A percentile compares a stretch with the other conserved stretches of the same genome.
phyloP scores from a whole-genome alignment of 148 eudicot species.

The Limonium bicolor region DNA sequence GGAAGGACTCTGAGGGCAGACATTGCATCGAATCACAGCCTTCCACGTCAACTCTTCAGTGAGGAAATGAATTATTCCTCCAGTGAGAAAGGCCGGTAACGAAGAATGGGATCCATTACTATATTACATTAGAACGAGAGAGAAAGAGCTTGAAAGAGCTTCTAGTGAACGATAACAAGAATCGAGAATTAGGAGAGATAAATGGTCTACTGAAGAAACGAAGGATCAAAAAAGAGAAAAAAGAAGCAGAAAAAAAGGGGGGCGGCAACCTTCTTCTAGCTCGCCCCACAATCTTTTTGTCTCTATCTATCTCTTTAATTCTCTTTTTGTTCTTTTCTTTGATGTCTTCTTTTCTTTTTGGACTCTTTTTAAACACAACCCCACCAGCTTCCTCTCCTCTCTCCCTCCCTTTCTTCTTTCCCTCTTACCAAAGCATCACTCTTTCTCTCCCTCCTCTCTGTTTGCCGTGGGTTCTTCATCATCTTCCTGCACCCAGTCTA shows the following conservation, averaged over 20 bases:
- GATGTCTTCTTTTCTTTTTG: slow-evolving; percentile 1
- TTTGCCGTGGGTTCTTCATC: no score
- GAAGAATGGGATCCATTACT: not conserved
- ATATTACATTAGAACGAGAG: not conserved
- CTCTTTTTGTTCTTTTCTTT: not conserved
- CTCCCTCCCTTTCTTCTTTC: not conserved
- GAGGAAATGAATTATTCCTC: not conserved
- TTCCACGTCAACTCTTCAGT: slow-evolving; percentile 3
- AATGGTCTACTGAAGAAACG: not conserved
- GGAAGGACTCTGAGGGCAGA: not conserved
- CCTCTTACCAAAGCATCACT: not conserved
- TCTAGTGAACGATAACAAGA: slow-evolving; percentile 17
- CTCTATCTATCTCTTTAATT: slow-evolving; percentile 3
- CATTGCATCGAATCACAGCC: slow-evolving; percentile 1
- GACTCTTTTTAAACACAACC: slow-evolving; percentile 4
- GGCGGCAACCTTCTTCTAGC: slow-evolving; percentile 2
- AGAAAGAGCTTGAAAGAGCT: slow-evolving; percentile 5
- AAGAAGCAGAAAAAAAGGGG: not conserved
- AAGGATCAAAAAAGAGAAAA: slow-evolving; percentile 7
- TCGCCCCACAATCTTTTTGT: slow-evolving; percentile 2
- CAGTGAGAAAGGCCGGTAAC: not conserved
- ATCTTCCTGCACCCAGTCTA: no score
- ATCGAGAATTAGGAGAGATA: slow-evolving; percentile 14
- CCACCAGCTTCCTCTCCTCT: not conserved
- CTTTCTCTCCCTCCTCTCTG: not conserved